Evolutionary conservation across 495 filamentous ascomycete species (phyloP), one percentile per base, ranked within the genome.

Genomic region (Hypoxylon rickii): DNA sequence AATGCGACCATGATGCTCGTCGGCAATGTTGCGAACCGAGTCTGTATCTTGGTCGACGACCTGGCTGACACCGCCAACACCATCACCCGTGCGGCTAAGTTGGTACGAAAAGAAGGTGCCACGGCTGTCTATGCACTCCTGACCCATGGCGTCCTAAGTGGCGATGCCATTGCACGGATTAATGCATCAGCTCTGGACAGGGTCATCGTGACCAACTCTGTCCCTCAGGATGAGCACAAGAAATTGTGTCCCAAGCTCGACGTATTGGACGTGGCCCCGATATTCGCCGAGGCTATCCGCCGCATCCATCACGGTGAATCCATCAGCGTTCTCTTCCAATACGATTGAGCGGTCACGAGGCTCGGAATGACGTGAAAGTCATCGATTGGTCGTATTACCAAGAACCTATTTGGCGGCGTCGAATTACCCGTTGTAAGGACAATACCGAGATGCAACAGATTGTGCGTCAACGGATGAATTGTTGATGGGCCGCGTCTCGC

Each of bases 1-100:
- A 96, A 97, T 72, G 93, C 94, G 12, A 90, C 90, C 24, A 97
- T 98, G 94, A 96, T 97, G 89, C 82, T 98, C 17, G 95, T 98
- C 6, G 94, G 94, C 45, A 84, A 96, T 66, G 90, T 98, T 17
- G 77, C 81, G 12, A 81, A 85, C 38, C 87, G 89, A 53, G 88
- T 88, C 41, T 85, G 90, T 36, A 96, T 98, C 64, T 76, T 98
- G 38, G 83, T 98, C 58, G 94, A 98, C 70, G 94, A 98, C 66
- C 81, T 98, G 58, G 92, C 88, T 16, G 94, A 98, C 62, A 98
- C 94, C 3, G 92, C 87, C 33, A 97, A 96, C 71, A 98, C 94
- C 7, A 96, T 98, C 63, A 97, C 93, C 1, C 82, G 94, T 29
- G 94, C 94, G 15, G 95, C 94, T n/a, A 97, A 96, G 76, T 80